phyloP scores from a whole-genome alignment of 2,329 filamentous ascomycete species.

The Fusarium odoratissimum region DNA sequence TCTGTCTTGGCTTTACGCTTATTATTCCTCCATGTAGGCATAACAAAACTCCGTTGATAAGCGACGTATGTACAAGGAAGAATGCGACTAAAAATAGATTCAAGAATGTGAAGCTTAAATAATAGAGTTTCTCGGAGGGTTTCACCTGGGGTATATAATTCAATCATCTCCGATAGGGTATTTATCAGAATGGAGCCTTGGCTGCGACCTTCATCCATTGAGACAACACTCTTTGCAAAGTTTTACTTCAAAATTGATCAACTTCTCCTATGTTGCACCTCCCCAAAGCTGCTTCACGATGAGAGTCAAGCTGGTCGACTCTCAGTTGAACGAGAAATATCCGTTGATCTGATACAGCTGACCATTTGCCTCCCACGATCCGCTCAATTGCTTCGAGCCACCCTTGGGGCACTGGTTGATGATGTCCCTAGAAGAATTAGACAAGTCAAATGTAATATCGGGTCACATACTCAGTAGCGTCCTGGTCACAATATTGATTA shows the following conservation, averaged over 20 bases:
- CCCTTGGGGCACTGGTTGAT: conserved; percentile 26
- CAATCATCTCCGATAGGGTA: rapidly evolving
- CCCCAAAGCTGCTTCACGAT: rapidly evolving
- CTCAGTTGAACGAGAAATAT: neutral
- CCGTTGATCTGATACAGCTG: conserved; percentile 11
- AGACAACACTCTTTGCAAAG: rapidly evolving
- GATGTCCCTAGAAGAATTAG: conserved; percentile 17
- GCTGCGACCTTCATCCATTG: neutral
- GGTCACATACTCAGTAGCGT: conserved; percentile 18
- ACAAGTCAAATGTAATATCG: neutral
- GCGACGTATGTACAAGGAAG: neutral
- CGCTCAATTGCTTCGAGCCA: neutral
- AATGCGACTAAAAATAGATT: neutral
- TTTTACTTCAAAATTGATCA: rapidly evolving
- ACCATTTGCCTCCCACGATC: conserved; percentile 9
- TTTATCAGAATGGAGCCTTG: neutral
- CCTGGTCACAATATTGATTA: neutral
- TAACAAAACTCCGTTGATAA: neutral
- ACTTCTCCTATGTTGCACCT: no score
- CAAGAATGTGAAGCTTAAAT: neutral
- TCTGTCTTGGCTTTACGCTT: neutral
- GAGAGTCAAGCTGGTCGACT: neutral
- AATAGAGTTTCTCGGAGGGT: neutral
- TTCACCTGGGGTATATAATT: no score
- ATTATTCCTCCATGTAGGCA: neutral